phyloP scores from a whole-genome alignment of 208 protist genomes.

The Wallacemonas rigidus region DNA sequence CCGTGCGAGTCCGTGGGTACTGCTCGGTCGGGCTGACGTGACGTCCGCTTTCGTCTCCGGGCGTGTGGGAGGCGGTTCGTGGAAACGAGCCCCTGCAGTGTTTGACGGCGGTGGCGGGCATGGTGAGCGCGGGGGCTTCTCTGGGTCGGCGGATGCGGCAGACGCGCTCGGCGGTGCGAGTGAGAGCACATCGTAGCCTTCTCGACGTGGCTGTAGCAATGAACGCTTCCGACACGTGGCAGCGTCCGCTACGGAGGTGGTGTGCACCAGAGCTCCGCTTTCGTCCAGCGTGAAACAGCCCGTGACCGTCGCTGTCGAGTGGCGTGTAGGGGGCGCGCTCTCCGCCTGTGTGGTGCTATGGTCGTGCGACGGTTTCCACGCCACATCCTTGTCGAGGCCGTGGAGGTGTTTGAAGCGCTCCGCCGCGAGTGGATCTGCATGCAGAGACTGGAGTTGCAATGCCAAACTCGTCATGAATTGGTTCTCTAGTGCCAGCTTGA shows the following conservation, averaged over 20 bases:
- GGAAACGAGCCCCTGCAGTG: neutral
- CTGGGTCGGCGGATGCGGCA: no score
- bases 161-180: neutral
- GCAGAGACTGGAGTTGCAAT: constrained; percentile 53
- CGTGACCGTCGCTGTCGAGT: neutral
- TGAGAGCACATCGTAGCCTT: constrained; percentile 11
- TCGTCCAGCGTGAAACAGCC: constrained; percentile 67
- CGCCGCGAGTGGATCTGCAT: constrained; percentile 23
- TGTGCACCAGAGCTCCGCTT: constrained; percentile 36
- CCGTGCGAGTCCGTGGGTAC: neutral
- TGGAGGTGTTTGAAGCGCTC: constrained; percentile 40
- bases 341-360: neutral
- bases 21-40: neutral
- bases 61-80: neutral
- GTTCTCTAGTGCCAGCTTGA: constrained; percentile 35
- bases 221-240: neutral
- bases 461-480: constrained; percentile 58
- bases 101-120: neutral
- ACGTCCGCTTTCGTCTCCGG: neutral
- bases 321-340: neutral
- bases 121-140: neutral
- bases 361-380: neutral
- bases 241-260: neutral
- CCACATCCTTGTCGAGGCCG: constrained; percentile 15
- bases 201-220: neutral